These are phyloP conservation scores for Trichophyton mentagrophytes DNA, from an alignment of 2,329 filamentous ascomycete species.

Conservation along the genomic window DNA sequence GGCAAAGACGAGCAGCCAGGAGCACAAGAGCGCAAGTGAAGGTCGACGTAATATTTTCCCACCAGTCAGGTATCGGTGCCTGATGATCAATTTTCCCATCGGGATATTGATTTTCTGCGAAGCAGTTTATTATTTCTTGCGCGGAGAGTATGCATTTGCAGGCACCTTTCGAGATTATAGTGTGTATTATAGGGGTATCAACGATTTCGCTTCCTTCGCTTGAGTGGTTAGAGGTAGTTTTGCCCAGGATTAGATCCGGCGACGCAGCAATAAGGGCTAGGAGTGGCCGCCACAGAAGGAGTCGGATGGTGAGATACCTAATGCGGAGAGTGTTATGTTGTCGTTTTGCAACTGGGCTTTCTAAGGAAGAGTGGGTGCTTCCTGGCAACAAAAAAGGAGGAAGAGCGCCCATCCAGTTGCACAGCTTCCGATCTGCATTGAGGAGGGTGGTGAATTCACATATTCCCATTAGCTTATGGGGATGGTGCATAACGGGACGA, in stretches of 20 bases:
- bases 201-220: not conserved
- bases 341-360: constrained; percentile 15
- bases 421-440: constrained; percentile 14
- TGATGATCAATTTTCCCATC: constrained; percentile 3
- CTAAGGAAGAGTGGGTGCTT: not conserved
- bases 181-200: constrained; percentile 10
- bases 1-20: constrained; percentile 11
- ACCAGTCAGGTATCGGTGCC: constrained; percentile 10
- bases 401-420: constrained; percentile 17
- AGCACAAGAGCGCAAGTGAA: constrained; percentile 12
- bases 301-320: constrained; percentile 17
- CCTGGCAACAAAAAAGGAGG: constrained; percentile 15
- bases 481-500: constrained; percentile 9
- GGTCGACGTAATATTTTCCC: constrained; percentile 12
- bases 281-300: constrained; percentile 15
- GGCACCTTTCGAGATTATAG: constrained; percentile 9
- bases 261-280: constrained; percentile 11
- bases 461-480: constrained; percentile 15
- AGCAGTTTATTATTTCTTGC: constrained; percentile 10
- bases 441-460: constrained; percentile 15
- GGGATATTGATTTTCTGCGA: constrained; percentile 1
- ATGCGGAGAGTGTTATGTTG: constrained; percentile 18
- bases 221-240: not conserved
- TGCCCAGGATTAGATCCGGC: constrained; percentile 4
- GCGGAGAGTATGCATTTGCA: constrained; percentile 13